A percentile compares a stretch with the other conserved stretches of the same genome.
Conservation (phyloP, 345 rosid genomes). For the Linum tenue region DNA sequence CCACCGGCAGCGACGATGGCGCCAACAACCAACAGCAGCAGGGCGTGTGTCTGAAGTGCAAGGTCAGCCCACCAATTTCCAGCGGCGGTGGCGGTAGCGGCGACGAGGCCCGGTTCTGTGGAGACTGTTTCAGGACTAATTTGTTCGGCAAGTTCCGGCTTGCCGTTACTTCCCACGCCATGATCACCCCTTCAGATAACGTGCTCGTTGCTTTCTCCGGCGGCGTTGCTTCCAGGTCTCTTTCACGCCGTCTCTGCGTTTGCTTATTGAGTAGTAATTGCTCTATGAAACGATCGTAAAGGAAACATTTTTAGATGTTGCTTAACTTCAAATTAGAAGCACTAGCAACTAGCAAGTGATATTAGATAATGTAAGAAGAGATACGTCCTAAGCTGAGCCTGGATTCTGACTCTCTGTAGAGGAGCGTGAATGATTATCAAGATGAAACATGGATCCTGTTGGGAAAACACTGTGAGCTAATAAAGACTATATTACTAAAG, state of each 20-base stretch:
- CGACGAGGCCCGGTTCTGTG: conserved; percentile 49
- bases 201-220: conserved; percentile 95
- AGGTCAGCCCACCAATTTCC: conserved; percentile 39
- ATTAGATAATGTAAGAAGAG: background rate
- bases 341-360: background rate
- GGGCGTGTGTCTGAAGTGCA: conserved; percentile 65
- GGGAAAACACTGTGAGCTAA: background rate
- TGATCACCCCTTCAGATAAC: conserved; percentile 83
- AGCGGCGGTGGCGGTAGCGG: conserved; percentile 19
- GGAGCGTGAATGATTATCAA: background rate
- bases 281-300: background rate
- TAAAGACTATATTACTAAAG: background rate
- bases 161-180: conserved; percentile 68
- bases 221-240: conserved; percentile 73
- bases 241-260: background rate
- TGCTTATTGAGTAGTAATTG: background rate
- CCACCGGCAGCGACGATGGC: background rate
- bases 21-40: background rate
- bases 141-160: conserved; percentile 78
- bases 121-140: conserved; percentile 66
- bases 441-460: background rate
- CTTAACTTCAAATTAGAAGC: background rate
- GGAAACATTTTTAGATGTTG: no score
- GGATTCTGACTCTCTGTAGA: background rate
- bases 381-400: background rate